Percentiles rank a stretch among this genome's conserved stretches.
phyloP scores from a whole-genome alignment of 257 asterid genomes.

The Solanum arcanum region DNA sequence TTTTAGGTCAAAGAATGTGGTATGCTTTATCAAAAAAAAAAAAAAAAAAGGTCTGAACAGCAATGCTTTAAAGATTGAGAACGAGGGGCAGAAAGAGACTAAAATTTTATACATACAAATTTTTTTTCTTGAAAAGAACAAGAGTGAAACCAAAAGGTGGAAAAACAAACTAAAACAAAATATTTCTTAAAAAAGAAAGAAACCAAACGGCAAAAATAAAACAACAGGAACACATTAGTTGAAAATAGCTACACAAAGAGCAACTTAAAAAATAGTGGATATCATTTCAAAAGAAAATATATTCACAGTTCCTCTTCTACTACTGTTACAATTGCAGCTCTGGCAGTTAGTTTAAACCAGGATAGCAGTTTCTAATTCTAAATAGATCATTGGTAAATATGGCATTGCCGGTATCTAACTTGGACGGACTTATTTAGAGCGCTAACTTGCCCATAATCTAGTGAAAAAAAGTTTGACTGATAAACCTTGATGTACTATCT shows the following conservation, averaged over 20 bases:
- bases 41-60: not conserved
- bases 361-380: not conserved
- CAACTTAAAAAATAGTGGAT: not conserved
- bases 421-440: not conserved
- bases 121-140: not conserved
- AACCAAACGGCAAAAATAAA: not conserved
- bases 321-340: not conserved
- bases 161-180: not conserved
- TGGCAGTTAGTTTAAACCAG: not conserved
- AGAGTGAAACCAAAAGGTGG: not conserved
- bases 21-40: not conserved
- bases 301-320: not conserved
- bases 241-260: not conserved
- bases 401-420: not conserved
- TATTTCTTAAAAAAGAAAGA: not conserved
- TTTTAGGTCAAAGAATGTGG: not conserved
- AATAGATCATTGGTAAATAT: not conserved
- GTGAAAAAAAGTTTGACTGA: not conserved
- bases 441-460: not conserved
- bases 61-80: not conserved
- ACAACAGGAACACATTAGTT: not conserved
- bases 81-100: too few relatives aligned
- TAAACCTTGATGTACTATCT: not conserved
- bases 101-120: too few relatives aligned
- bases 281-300: not conserved